These are phyloP conservation scores for Mycena metata DNA, from an alignment of 768 basidiomycete genomes.

Conservation along the genomic window DNA sequence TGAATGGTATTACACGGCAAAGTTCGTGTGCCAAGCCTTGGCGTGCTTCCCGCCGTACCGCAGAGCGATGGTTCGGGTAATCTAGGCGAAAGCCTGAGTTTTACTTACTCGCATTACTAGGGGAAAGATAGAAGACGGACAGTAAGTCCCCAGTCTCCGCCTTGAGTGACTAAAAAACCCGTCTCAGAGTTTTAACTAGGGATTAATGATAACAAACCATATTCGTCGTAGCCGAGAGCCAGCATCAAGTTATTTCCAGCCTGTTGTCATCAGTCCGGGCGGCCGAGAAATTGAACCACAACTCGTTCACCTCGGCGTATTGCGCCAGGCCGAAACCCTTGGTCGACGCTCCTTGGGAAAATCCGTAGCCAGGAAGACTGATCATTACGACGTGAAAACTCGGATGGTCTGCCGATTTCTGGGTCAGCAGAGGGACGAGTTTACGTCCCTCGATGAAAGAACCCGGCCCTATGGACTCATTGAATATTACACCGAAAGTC, in stretches of 20 bases:
- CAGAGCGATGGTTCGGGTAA: conserved; percentile 46
- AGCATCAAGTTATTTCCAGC: conserved; percentile 65
- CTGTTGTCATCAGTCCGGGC: conserved; percentile 39
- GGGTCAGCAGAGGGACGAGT: conserved; percentile 51
- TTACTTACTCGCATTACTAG: not conserved
- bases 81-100: conserved; percentile 36
- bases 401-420: conserved; percentile 57
- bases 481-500: too few relatives aligned
- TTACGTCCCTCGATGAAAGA: conserved; percentile 48
- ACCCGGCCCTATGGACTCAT: conserved; percentile 64
- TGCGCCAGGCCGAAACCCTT: conserved; percentile 62
- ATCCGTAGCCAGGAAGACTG: conserved; percentile 73
- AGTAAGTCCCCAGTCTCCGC: conserved; percentile 61
- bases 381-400: conserved; percentile 74
- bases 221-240: conserved; percentile 61
- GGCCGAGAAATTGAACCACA: not conserved
- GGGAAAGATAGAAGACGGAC: conserved; percentile 40
- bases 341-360: conserved; percentile 67
- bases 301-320: conserved; percentile 62
- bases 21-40: conserved; percentile 69
- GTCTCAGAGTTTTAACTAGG: too few relatives aligned
- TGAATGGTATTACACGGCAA: conserved; percentile 49
- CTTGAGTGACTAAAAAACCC: conserved; percentile 48
- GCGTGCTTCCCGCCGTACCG: conserved; percentile 52
- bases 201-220: conserved; percentile 50